Evolutionary conservation across 495 filamentous ascomycete species (phyloP).

Genomic region (Aspergillus avenaceus): DNA sequence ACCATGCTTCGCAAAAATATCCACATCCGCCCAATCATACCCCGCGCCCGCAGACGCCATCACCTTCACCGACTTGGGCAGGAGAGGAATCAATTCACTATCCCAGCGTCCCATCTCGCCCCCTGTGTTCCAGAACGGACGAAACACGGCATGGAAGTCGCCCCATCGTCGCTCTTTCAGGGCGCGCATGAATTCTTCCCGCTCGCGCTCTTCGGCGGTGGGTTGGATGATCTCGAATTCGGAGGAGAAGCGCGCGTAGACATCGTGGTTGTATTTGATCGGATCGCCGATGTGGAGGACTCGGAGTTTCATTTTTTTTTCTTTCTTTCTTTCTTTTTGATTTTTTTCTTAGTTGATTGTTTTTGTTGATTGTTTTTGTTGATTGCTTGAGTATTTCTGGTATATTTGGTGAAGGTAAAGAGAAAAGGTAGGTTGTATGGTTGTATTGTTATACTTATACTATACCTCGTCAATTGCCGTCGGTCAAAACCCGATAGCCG

Average conservation of each 20-base stretch:
- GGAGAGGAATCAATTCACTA: slow-evolving; percentile 58
- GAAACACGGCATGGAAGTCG: slow-evolving; percentile 67
- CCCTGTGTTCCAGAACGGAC: slow-evolving; percentile 76
- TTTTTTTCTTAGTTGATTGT: neutral
- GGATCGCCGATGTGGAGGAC: slow-evolving; percentile 68
- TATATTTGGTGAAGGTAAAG: neutral
- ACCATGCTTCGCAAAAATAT: slow-evolving; percentile 64
- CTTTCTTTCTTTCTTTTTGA: no score
- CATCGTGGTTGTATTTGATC: slow-evolving; percentile 60
- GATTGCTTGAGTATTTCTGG: neutral
- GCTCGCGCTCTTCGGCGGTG: slow-evolving; percentile 42
- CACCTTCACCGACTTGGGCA: slow-evolving; percentile 61
- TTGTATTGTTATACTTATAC: neutral
- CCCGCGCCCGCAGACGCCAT: slow-evolving; percentile 72
- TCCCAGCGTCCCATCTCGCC: slow-evolving; percentile 80
- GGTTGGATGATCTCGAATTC: slow-evolving; percentile 58
- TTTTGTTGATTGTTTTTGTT: slow-evolving; percentile 7
- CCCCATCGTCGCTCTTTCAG: slow-evolving; percentile 64
- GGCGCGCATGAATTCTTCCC: slow-evolving; percentile 57
- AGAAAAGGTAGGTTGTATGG: neutral
- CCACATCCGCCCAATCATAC: slow-evolving; percentile 74
- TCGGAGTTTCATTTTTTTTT: slow-evolving; percentile 30
- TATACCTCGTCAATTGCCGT: slow-evolving; percentile 5
- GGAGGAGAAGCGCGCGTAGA: slow-evolving; percentile 51
- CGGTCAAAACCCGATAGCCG: slow-evolving; percentile 8